Evolutionary conservation across 2,329 filamentous ascomycete species (phyloP), one percentile per base, ranked within the genome.

Genomic region (Akanthomyces muscarius): DNA sequence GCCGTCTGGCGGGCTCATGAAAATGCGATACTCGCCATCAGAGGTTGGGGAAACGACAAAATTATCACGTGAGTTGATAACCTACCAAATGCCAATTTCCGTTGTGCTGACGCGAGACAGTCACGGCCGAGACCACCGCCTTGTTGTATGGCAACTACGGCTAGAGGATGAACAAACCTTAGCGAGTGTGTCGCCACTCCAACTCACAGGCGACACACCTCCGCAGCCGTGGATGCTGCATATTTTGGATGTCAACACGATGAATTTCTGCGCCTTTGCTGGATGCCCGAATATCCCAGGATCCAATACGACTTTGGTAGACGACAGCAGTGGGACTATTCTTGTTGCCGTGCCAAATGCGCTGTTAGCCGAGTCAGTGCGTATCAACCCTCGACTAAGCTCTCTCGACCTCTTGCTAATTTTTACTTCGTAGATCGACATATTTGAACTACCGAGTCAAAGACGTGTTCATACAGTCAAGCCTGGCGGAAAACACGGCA

Each of bases 211-310:
- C 33, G 76, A 74, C 52, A 74, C 74, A 56, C 83, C 78, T 66
- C 84, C 82, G 21, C 83, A 88, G 69, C 95, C 95, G 36, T 96
- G 91, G 92, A 78, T 97, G n/a, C 75, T 97, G 25, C 86, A 97
- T 74, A 84, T 90, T 4, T 78, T 99, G 5, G 82, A 90, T 5
- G 92, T 98, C 50, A 97, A 97, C 71, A 92, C 94, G 1, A 85
- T 98, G 78, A 99, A 98, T 72, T 99, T 98, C 73, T 99, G 95
- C 73, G 84, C 89, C 1, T 97, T 97, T 73, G 83, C 89, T 2
- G 81, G 83, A 65, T 88, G 88, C 71, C 64, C 79, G 64, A 72
- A 76, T 50, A 60, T n/a, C 3, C 60, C 52, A 10, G 44, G 23
- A 10, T 36, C 33, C 4, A 28, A 23, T 4, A n/a, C 30, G 4